These are phyloP conservation scores for Aspergillus vadensis DNA, from an alignment of 2,329 filamentous ascomycete species.

Conservation along the genomic window DNA sequence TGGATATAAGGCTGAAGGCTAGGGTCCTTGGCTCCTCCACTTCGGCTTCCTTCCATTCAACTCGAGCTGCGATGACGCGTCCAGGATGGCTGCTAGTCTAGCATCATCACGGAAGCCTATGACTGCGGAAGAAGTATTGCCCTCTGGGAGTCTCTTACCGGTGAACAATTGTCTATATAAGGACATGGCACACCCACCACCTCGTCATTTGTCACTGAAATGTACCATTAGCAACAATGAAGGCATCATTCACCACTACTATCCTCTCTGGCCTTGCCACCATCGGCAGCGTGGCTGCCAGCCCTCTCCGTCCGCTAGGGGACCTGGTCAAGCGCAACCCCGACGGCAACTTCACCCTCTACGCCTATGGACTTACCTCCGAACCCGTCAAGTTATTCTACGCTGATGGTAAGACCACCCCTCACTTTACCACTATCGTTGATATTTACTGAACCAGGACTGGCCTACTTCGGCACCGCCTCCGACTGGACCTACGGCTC, in stretches of 20 bases:
- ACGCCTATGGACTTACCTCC: neutral
- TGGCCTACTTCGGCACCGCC: neutral
- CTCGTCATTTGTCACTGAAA: too few species aligned
- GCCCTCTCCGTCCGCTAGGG: neutral
- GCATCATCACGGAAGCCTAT: neutral
- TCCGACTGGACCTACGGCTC: neutral
- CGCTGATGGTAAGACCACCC: neutral
- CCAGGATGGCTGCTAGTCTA: neutral
- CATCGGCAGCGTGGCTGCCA: neutral
- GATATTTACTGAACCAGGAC: neutral
- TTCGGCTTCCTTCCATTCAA: neutral
- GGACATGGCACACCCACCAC: neutral
- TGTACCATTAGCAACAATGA: neutral
- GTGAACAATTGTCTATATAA: neutral
- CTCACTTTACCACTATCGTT: too few species aligned
- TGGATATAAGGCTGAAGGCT: neutral
- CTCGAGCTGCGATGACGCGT: neutral
- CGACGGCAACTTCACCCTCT: neutral
- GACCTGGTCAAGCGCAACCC: neutral
- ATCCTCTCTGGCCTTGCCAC: neutral
- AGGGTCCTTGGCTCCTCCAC: neutral
- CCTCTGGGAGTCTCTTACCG: neutral
- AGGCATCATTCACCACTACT: neutral
- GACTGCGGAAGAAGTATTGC: neutral
- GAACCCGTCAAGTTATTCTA: neutral